Evolutionary conservation across 257 asterid genomes (phyloP).

Genomic region (Solanum verrucosum): DNA sequence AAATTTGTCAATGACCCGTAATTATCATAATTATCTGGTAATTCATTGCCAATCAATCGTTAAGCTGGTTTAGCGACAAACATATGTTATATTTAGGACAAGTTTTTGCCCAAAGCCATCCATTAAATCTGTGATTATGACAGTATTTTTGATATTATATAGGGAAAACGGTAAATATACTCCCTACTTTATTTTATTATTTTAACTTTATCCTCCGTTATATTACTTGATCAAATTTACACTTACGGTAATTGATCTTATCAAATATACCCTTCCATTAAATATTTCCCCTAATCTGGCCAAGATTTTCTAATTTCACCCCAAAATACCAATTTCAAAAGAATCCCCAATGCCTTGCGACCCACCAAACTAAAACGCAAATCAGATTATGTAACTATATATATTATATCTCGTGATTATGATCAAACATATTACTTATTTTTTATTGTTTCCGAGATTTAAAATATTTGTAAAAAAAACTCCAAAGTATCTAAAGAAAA

Average conservation of each 20-base stretch:
- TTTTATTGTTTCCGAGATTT: neutral
- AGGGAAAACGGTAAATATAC: too few species aligned
- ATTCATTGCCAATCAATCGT: neutral
- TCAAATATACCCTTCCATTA: neutral
- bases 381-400: too few species aligned
- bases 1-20: neutral
- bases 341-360: too few species aligned
- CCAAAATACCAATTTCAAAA: too few species aligned
- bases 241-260: too few species aligned
- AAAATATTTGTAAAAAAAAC: neutral
- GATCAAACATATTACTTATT: neutral
- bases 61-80: neutral
- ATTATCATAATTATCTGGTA: neutral
- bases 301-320: too few species aligned
- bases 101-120: neutral
- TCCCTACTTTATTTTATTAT: too few species aligned
- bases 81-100: neutral
- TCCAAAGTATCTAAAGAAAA: neutral
- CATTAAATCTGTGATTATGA: neutral
- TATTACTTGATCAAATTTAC: too few species aligned
- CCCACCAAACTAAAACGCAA: too few species aligned
- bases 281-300: too few species aligned
- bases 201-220: too few species aligned
- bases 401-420: neutral
- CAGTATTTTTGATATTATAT: too few species aligned